phyloP scores from a whole-genome alignment of 139 green algal genomes.

The Ulvella scutata region DNA sequence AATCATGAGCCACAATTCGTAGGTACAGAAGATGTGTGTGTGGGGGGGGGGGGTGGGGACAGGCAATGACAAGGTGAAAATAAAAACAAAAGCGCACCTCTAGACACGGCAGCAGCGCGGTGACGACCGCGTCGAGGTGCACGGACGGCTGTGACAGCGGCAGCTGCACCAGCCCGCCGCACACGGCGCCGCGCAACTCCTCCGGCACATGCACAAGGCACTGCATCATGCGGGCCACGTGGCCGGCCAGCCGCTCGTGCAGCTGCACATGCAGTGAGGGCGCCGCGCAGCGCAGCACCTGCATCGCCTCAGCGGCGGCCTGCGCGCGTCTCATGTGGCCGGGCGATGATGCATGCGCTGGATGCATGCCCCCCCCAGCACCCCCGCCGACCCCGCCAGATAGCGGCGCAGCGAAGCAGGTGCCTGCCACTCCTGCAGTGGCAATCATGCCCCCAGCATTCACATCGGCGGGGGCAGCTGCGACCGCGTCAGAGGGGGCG shows the following conservation, averaged over 20 bases:
- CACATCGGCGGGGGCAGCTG: neutral
- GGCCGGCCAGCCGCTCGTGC: constrained; percentile 14
- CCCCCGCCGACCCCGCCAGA: constrained; percentile 9
- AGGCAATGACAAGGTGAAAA: neutral
- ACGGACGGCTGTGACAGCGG: constrained; percentile 10
- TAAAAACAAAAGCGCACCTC: neutral
- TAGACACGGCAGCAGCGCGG: neutral
- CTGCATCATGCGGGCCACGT: constrained; percentile 32
- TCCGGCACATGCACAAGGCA: constrained; percentile 32
- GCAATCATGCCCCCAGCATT: constrained; percentile 15
- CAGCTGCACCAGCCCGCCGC: constrained; percentile 15
- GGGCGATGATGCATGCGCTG: neutral
- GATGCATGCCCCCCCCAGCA: neutral
- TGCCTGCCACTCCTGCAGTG: too few species aligned
- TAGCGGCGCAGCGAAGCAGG: too few species aligned
- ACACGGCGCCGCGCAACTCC: constrained; percentile 22
- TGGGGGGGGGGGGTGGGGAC: too few species aligned
- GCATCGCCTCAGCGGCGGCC: constrained; percentile 19
- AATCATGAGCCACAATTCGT: too few species aligned
- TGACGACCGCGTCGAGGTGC: constrained; percentile 12
- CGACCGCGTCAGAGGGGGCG: neutral
- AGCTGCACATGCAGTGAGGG: constrained; percentile 30
- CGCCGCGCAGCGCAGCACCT: constrained; percentile 52
- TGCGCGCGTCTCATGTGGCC: constrained; percentile 6
- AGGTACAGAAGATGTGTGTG: too few species aligned